phyloP scores from a whole-genome alignment of 2,329 filamentous ascomycete species.

The Aspergillus alliaceus region DNA sequence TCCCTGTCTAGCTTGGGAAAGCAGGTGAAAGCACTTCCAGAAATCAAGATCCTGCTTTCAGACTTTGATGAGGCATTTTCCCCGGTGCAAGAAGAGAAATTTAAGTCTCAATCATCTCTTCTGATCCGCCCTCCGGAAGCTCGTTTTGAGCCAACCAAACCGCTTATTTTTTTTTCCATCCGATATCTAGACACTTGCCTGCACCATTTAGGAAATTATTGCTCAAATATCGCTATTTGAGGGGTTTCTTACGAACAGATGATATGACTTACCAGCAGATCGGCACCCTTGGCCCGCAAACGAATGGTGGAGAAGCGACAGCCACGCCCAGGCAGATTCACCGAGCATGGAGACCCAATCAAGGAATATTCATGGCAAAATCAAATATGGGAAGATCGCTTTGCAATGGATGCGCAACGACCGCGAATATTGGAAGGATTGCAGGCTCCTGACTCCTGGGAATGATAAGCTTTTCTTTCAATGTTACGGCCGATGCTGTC shows the following conservation, averaged over 20 bases:
- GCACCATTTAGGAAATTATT: conserved; percentile 37
- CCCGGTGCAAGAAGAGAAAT: conserved; percentile 12
- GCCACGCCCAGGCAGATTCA: conserved; percentile 4
- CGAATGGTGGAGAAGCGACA: conserved; percentile 26
- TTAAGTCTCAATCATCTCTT: conserved; percentile 21
- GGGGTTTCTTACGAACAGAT: conserved; percentile 21
- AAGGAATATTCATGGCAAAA: background rate
- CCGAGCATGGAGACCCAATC: conserved; percentile 16
- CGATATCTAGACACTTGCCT: conserved; percentile 41
- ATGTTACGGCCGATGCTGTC: conserved; percentile 25
- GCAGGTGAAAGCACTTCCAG: conserved; percentile 23
- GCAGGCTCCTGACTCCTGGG: conserved; percentile 5
- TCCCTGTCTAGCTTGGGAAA: conserved; percentile 19
- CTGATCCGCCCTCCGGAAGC: conserved; percentile 35
- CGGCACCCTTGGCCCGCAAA: conserved; percentile 22
- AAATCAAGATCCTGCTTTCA: conserved; percentile 24
- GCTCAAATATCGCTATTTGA: conserved; percentile 25
- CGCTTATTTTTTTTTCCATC: conserved; percentile 34
- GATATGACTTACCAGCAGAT: conserved; percentile 29
- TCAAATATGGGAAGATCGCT: conserved; percentile 10
- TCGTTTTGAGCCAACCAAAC: conserved; percentile 30
- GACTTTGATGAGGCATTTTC: conserved; percentile 31
- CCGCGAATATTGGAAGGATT: conserved; percentile 13
- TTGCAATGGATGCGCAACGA: conserved; percentile 19
- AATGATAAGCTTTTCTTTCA: conserved; percentile 19